Conservation (phyloP, 106 monocot species). For the Amphibolis antarctica region DNA sequence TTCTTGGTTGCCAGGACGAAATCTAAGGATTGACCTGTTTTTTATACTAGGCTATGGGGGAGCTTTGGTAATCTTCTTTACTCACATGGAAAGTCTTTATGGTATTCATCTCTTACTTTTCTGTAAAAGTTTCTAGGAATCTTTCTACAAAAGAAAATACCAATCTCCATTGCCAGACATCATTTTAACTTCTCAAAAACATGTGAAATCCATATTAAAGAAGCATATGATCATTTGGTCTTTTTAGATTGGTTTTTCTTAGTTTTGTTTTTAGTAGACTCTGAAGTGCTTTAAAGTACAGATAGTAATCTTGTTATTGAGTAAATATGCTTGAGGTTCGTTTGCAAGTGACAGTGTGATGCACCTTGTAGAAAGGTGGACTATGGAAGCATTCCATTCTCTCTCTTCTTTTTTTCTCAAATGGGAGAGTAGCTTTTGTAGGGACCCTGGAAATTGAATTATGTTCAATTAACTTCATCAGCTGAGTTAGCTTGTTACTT, state of each 20-base stretch:
- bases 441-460: no score
- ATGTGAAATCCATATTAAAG: background rate
- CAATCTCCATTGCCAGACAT: background rate
- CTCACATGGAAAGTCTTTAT: slow-evolving; percentile 8
- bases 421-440: no score
- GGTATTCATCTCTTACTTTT: background rate
- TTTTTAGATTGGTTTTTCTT: background rate
- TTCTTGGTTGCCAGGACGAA: background rate
- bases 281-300: background rate
- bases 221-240: background rate
- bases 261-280: background rate
- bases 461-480: no score
- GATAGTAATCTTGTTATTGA: background rate
- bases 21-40: background rate
- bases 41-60: background rate
- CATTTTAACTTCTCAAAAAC: background rate
- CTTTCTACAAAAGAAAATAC: background rate
- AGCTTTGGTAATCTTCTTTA: slow-evolving; percentile 35
- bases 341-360: no score
- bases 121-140: slow-evolving; percentile 2
- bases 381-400: no score
- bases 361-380: no score
- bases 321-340: background rate
- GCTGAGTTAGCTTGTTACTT: no score
- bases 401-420: no score